Base-by-base conservation (phyloP, 2,329 filamentous ascomycete genomes). In the Harringtonia aguacate region DNA sequence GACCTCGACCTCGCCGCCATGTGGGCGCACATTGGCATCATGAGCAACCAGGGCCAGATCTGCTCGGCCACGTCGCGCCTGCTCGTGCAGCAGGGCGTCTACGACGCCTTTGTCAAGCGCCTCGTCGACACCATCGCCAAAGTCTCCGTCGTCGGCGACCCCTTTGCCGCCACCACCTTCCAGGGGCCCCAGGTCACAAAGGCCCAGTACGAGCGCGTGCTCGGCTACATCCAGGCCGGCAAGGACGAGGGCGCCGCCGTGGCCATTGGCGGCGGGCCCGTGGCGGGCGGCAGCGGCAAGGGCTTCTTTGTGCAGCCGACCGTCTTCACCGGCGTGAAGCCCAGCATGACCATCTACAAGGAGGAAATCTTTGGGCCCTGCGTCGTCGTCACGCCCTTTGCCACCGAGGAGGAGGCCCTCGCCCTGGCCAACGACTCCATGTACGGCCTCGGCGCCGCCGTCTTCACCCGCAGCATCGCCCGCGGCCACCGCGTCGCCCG, bases 141-240 rank as follows among this genome's bases (percentile, higher is more conserved):
- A 43, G 68, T 75, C 33, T 78, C 72, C 43, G 70, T 79, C 20
- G 67, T 85, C 17, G 81, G 81, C 45, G 75, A 84, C 54, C 81
- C 79, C 0, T 84, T 83, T 58, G 68, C 69, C n/a, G 70, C 79
- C 52, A 64, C 65, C 22, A 84, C 79, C 1, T 82, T 78, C 66
- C 81, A 84, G 59, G 81, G 81, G 1, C 81, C 81, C 0, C 80
- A 84, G 59, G 76, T 84, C 45, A 80, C 78, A 14, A 79, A 77
- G 58, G 61, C 69, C 13, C 81, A 85, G 58, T 82, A 79, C 56
- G 79, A 85, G 44, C 66, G 75, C 13, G 74, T 87, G 4, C 67
- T 86, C 21, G 68, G 69, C 8, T 87, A 81, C 60, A 78, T 87
- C 47, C 69, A 83, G 51, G 55, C 68, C 28, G 81, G 80, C n/a